phyloP scores from a whole-genome alignment of 805 yeast genomes.

The Saccharomycopsis javanensis region DNA sequence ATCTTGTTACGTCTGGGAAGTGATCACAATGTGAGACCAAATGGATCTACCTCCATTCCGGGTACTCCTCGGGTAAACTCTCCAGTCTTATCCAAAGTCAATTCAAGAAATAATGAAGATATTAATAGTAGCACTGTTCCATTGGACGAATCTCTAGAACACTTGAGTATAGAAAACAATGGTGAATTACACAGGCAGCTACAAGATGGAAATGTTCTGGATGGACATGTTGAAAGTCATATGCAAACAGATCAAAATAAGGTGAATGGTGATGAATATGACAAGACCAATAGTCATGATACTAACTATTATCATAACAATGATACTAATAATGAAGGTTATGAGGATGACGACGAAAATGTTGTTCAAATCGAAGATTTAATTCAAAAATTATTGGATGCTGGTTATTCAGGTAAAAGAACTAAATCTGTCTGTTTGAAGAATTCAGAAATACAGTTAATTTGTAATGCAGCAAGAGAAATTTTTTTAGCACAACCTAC shows the following conservation, averaged over 20 bases:
- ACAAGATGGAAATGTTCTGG: not conserved
- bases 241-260: slow-evolving; percentile 7
- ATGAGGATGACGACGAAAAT: not conserved
- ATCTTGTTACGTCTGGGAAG: not conserved
- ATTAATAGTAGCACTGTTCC: slow-evolving; percentile 1
- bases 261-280: not conserved
- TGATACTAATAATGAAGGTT: not conserved
- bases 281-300: slow-evolving; percentile 7
- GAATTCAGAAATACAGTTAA: slow-evolving; percentile 76
- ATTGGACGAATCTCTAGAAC: not conserved
- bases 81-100: slow-evolving; percentile 9
- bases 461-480: slow-evolving; percentile 83
- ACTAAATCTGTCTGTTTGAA: slow-evolving; percentile 84
- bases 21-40: not conserved
- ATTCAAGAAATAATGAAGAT: slow-evolving; percentile 6
- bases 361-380: slow-evolving; percentile 64
- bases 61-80: slow-evolving; percentile 14
- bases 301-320: not conserved
- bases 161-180: not conserved
- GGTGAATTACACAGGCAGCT: not conserved
- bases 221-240: slow-evolving; percentile 19
- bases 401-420: slow-evolving; percentile 92
- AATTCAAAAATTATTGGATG: slow-evolving; percentile 85
- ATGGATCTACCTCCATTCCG: slow-evolving; percentile 4
- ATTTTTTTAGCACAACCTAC: slow-evolving; percentile 87